Evolutionary conservation across 2,329 filamentous ascomycete species (phyloP).

Genomic region (Pestalotiopsis sp.): DNA sequence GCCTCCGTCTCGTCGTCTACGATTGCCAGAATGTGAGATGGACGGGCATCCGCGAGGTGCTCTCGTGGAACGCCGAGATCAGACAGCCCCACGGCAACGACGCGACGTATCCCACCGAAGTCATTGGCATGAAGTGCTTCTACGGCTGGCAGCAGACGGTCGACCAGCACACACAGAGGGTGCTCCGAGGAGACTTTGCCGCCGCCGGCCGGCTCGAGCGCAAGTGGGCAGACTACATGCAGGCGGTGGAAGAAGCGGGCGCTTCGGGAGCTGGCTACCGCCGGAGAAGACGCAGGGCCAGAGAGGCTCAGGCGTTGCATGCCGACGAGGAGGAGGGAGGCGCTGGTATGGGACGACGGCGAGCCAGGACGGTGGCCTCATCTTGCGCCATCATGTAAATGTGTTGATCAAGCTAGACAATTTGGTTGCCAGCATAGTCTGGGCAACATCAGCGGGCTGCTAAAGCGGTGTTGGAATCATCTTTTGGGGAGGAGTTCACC

Average conservation of each 20-base stretch:
- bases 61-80: constrained; percentile 81
- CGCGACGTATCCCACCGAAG: constrained; percentile 70
- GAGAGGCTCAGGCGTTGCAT: constrained; percentile 80
- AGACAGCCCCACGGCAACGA: constrained; percentile 47
- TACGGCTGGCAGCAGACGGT: constrained; percentile 95
- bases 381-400: constrained; percentile 66
- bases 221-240: constrained; percentile 95
- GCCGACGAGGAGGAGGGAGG: constrained; percentile 78
- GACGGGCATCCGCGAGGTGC: constrained; percentile 85
- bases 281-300: constrained; percentile 73
- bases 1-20: constrained; percentile 80
- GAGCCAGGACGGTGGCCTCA: constrained; percentile 63
- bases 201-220: constrained; percentile 79
- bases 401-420: neutral
- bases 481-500: neutral
- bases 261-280: constrained; percentile 66
- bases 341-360: constrained; percentile 54
- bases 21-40: constrained; percentile 93
- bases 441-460: neutral
- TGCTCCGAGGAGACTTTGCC: constrained; percentile 74
- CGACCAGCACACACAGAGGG: constrained; percentile 87
- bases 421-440: neutral
- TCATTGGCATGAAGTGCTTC: constrained; percentile 89
- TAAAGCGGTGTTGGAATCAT: neutral
- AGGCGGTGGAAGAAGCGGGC: constrained; percentile 83